Evolutionary conservation across 345 rosid species (phyloP), one percentile per base, ranked within the genome.

Genomic region (Laguncularia racemosa): DNA sequence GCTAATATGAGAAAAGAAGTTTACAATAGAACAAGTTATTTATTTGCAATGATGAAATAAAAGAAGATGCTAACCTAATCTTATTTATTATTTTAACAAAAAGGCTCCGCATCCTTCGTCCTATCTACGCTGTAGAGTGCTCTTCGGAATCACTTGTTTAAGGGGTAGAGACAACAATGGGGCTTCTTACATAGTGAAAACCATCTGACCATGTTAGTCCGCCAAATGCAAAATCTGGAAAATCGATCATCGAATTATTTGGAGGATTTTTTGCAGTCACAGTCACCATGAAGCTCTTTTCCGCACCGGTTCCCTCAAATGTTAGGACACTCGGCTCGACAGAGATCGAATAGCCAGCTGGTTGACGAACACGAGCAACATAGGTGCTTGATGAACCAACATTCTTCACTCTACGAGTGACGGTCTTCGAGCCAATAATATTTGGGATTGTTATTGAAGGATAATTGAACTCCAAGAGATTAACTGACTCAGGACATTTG

Each of bases 351-450:
- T 84, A 55, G 2, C 95, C 88, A 6, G 63, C 48, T 14, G 95
- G 91, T 44, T 72, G 61, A 8, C 57, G 61, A 2, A 82, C 55
- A 2, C 16, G 21, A 12, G 65, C 84, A 1, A 38, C 55, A 44
- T 84, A 88, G 3, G 16, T 74, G 13, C 80, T 77, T 1, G 91
- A 79, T 0, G 73, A 20, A 2, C 97, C 97, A 6, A 87, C 96
- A 63, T 85, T 88, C 81, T 70, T 88, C 62, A 91, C 57, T 26
- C 57, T 80, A 6, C 95, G 73, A 0, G 66, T 65, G 26, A 84
- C 20, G 0, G 79, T 78, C 13, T 72, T 68, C 9, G 71, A 13
- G 44, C 58, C 64, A 0, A 49, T 33, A 43, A 85, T 72, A 3
- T 46, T 16, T 0, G 81, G 72, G 33, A 88, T 76, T 19, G 84